Base-by-base conservation (phyloP, 768 basidiomycete species). In the Amanita fuliginea region DNA sequence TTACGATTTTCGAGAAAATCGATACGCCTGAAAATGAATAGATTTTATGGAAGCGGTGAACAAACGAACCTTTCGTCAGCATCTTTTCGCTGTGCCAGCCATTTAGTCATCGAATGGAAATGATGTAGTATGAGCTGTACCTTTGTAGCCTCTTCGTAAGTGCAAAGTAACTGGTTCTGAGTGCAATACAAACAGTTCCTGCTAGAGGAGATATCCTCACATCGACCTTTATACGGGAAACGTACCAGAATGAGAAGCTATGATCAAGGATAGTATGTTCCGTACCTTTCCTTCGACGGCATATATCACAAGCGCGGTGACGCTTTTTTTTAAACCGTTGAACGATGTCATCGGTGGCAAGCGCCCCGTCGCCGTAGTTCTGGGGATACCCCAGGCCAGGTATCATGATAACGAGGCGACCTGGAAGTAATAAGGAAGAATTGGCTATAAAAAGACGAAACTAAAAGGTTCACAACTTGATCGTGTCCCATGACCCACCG, bases 261-360 rank as follows among this genome's bases (percentile, higher is more conserved):
- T 3, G 32, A 10, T 24, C 4, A 1, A 9, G 14, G 13, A 26
- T 41, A 49, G 11, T 10, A 30, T 37, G 24, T 6, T 7, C 64
- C 77, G 54, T 50, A 83, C 86, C 80, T 67, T 93, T 93, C 72
- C 89, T 91, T 50, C 84, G 70, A 33, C 88, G 71, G 60, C 89
- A 92, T 0, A 80, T 73, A 59, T 91, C 88, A 59, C 89, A 92
- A 4, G 87, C 88, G 24, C 87, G 67, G 63, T 86, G 74, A 53
- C 79, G 72, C 33, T 84, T 67, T 62, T 85, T 86, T 70, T 89
- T 87, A n/a, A n/a, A n/a, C n/a, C n/a, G n/a, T n/a, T n/a, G 70
- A 5, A 56, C 3, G 43, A 50, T 9, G 42, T 59, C 56, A 8
- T 59, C 54, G 35, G 57, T 47, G 37, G 52, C 55, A 1, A 14